Base-by-base conservation (phyloP, 169 alveolate species). In the Cryptosporidium sp. region DNA sequence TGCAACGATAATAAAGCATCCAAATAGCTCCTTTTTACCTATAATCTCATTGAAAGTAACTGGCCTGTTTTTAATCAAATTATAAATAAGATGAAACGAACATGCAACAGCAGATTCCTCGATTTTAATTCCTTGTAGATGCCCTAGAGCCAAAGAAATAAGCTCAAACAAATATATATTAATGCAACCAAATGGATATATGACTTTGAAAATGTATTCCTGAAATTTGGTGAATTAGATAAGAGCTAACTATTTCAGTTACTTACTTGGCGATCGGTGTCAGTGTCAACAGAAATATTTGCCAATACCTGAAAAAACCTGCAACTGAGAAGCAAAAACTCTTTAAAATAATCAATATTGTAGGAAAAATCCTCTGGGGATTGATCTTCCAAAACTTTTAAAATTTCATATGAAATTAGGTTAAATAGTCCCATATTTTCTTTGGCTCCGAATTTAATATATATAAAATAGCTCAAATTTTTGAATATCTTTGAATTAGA, bases 181-280 rank as follows among this genome's bases (percentile, higher is more conserved):
- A 14, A 80, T 37, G 2, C 41, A 65, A 9, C 89, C 89, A 62
- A 80, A 80, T 14, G 89, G 89, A 21, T 80, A 80, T 12, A 80
- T 18, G 2, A 18, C 39, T 31, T 59, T 58, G 45, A 80, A 80
- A 12, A 80, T 37, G 35, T 61, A 55, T 3, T 62, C 14, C 89
- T 80, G 39, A 62, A 80, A 3, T 71, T 52, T 37, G 12, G 45
- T 59, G 0, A 21, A 21, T 80, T 23, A 7, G 31, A 62, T 45
- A 48, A 5, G 23, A 62, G n/a, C 18, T 23, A 18, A 59, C 16
- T 59, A 41, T 33, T 29, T 14, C n/a, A 12, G 7, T 59, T 48
- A 65, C 89, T 80, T 61, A 80, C 89, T 31, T 62, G 61, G 67
- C 43, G 62, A 39, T 62, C 75, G 10, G 18, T 9, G 9, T 23